Percentiles rank a stretch among this genome's conserved stretches.
Conservation (phyloP, 441 rosid genomes). For the Gossypium davidsonii region DNA sequence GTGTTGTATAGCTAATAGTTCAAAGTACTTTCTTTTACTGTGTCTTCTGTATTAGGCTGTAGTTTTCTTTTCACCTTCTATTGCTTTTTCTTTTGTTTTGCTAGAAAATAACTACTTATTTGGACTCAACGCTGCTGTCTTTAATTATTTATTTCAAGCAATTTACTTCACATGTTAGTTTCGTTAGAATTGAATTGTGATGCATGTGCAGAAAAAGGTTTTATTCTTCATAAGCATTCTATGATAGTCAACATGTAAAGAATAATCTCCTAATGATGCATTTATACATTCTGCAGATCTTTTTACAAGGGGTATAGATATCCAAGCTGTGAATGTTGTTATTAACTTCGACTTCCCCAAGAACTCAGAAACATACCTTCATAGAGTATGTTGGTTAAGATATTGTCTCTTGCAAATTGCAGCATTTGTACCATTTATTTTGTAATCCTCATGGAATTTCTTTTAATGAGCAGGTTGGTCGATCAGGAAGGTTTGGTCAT, state of each 20-base stretch:
- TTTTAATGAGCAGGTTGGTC: constrained; percentile 68
- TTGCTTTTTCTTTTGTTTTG: background rate
- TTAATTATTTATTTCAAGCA: background rate
- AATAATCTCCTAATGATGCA: constrained; percentile 22
- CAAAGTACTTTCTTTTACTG: background rate
- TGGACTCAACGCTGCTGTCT: background rate
- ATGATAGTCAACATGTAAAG: background rate
- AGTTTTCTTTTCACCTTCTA: background rate
- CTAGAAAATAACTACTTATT: background rate
- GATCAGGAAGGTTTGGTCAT: constrained; percentile 99
- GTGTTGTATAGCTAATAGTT: background rate
- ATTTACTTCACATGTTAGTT: background rate
- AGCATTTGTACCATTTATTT: background rate
- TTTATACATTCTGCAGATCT: constrained; percentile 47
- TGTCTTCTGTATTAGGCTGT: background rate
- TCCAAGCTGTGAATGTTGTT: constrained; percentile 96
- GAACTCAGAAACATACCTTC: constrained; percentile 93
- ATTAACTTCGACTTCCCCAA: constrained; percentile 96
- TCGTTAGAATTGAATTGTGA: background rate
- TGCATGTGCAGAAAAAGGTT: background rate
- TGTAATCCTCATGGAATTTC: background rate
- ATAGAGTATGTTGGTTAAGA: constrained; percentile 60
- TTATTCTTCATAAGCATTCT: background rate
- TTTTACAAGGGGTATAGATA: constrained; percentile 96
- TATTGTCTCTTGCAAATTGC: constrained; percentile 4